Evolutionary conservation across 2,329 filamentous ascomycete species (phyloP).

Genomic region (Aspergillus sp.): DNA sequence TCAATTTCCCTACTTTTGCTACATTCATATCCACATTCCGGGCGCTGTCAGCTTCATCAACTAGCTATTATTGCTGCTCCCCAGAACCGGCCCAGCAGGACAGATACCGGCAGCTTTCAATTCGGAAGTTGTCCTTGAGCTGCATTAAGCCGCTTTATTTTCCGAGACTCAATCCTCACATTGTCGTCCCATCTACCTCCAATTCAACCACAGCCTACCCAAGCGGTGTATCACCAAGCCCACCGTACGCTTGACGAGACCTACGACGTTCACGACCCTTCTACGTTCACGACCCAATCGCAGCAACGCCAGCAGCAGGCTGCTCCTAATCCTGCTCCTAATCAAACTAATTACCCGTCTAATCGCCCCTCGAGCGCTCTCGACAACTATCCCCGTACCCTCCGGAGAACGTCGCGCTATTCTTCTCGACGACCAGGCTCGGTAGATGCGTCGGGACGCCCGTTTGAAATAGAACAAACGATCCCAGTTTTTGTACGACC

Average conservation of each 20-base stretch:
- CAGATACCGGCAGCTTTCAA: slow-evolving; percentile 6
- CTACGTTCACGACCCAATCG: slow-evolving; percentile 43
- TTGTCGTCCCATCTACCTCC: slow-evolving; percentile 35
- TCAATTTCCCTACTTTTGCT: slow-evolving; percentile 9
- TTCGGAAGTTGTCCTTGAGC: slow-evolving; percentile 8
- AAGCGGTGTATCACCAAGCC: slow-evolving; percentile 46
- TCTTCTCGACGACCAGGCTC: slow-evolving; percentile 45
- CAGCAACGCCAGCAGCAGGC: slow-evolving; percentile 50
- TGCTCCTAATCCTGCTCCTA: slow-evolving; percentile 42
- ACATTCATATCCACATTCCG: slow-evolving; percentile 27
- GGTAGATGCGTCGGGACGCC: slow-evolving; percentile 40
- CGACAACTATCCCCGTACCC: slow-evolving; percentile 51
- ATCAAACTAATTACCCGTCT: slow-evolving; percentile 37
- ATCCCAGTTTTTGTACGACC: slow-evolving; percentile 28
- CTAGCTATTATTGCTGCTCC: neutral
- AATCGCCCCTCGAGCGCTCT: slow-evolving; percentile 55
- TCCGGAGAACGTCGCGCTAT: slow-evolving; percentile 53
- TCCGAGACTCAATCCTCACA: slow-evolving; percentile 19
- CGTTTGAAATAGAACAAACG: slow-evolving; percentile 25
- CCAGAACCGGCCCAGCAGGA: slow-evolving; percentile 11
- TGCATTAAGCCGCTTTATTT: slow-evolving; percentile 11
- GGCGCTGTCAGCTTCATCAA: slow-evolving; percentile 13
- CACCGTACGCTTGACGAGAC: slow-evolving; percentile 50
- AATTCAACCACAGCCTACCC: slow-evolving; percentile 21
- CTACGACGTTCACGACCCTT: slow-evolving; percentile 54